Conservation (phyloP, 169 alveolate species). For the Cryptosporidium canis region DNA sequence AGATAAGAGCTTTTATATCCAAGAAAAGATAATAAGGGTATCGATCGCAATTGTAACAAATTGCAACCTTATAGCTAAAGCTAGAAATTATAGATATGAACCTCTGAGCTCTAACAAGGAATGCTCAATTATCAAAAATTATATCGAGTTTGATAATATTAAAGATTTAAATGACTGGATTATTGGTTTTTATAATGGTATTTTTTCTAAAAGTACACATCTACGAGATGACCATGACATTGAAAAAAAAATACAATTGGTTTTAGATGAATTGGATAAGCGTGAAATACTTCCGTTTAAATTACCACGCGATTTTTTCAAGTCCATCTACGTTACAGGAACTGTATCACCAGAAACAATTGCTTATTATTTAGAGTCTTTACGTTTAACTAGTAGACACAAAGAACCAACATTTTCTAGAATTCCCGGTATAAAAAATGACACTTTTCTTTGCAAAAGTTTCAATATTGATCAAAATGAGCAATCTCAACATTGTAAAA, state of each 20-base stretch:
- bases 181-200: not conserved
- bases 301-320: conserved; percentile 1
- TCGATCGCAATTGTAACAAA: not conserved
- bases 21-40: not conserved
- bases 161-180: conserved; percentile 14
- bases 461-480: not conserved
- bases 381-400: not conserved
- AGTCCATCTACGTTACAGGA: not conserved
- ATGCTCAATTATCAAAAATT: not conserved
- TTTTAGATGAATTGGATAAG: not conserved
- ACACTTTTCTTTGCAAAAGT: not conserved
- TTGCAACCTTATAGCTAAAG: not conserved
- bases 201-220: not conserved
- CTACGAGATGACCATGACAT: not conserved
- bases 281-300: conserved; percentile 35
- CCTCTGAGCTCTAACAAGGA: not conserved
- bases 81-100: not conserved
- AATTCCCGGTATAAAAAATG: not conserved
- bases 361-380: not conserved
- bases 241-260: not conserved
- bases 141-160: conserved; percentile 18
- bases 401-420: not conserved
- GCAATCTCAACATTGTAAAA: not conserved
- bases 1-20: not conserved
- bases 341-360: not conserved